Evolutionary conservation across 2,329 filamentous ascomycete genomes (phyloP).

Genomic region (Myriangium duriaei): DNA sequence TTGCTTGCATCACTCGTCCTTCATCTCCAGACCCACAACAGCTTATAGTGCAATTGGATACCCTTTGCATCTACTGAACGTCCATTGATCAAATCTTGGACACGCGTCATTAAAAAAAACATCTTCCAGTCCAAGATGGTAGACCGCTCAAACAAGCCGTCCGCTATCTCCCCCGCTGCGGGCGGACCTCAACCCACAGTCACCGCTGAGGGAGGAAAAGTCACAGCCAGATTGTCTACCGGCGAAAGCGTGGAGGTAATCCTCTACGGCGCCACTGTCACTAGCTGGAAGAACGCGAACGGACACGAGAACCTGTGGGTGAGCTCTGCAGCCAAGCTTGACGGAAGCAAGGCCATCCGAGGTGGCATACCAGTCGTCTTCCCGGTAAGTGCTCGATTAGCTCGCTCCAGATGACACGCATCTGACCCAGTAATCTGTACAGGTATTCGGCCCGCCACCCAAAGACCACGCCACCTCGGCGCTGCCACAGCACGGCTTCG

Average conservation of each 20-base stretch:
- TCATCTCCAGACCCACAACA: too few species aligned
- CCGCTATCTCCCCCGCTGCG: conserved; percentile 58
- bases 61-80: too few species aligned
- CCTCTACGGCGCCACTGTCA: conserved; percentile 84
- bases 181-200: conserved; percentile 60
- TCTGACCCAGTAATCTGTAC: conserved; percentile 3
- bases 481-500: conserved; percentile 90
- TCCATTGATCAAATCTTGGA: too few species aligned
- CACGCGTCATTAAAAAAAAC: too few species aligned
- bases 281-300: conserved; percentile 73
- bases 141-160: conserved; percentile 74
- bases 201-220: conserved; percentile 55
- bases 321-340: conserved; percentile 64
- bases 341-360: conserved; percentile 79
- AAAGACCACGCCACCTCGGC: conserved; percentile 62
- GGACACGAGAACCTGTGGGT: conserved; percentile 74
- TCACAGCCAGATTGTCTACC: conserved; percentile 69
- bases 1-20: too few species aligned
- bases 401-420: background rate
- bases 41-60: too few species aligned
- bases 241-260: conserved; percentile 79
- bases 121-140: too few species aligned
- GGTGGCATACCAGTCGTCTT: conserved; percentile 90
- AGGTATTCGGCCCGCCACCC: conserved; percentile 79
- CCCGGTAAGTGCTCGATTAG: conserved; percentile 48